A percentile compares a stretch with the other conserved stretches of the same genome.
phyloP scores from a whole-genome alignment of 2,329 filamentous ascomycete genomes.

The Pseudogymnoascus sp. region DNA sequence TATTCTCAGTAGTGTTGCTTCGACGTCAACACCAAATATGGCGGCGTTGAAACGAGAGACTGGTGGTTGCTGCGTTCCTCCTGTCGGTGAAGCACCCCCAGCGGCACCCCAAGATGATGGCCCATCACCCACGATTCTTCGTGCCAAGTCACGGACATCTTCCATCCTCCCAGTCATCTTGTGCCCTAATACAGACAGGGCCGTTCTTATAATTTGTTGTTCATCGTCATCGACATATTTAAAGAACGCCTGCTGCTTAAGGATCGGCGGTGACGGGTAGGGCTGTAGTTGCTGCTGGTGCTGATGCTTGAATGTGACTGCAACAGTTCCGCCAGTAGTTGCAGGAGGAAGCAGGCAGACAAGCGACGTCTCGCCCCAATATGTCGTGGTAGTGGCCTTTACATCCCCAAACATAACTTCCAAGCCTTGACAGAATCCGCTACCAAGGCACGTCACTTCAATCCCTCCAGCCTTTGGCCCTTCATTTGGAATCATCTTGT shows the following conservation, averaged over 20 bases:
- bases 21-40: conserved; percentile 27
- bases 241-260: conserved; percentile 49
- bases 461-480: conserved; percentile 76
- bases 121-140: conserved; percentile 47
- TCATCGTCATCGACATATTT: conserved; percentile 67
- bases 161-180: conserved; percentile 57
- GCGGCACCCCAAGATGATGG: conserved; percentile 37
- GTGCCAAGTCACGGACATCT: conserved; percentile 52
- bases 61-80: conserved; percentile 37
- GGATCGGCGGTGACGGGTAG: conserved; percentile 34
- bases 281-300: conserved; percentile 35
- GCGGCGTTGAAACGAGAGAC: conserved; percentile 33
- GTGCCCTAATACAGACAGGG: conserved; percentile 53
- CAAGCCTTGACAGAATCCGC: conserved; percentile 67
- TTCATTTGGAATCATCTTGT: conserved; percentile 75
- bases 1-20: conserved; percentile 51
- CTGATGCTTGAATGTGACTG: conserved; percentile 50
- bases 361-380: conserved; percentile 53
- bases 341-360: conserved; percentile 55
- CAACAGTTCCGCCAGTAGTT: conserved; percentile 46
- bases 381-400: conserved; percentile 53
- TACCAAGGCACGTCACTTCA: conserved; percentile 78
- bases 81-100: conserved; percentile 33
- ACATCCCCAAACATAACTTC: conserved; percentile 78
- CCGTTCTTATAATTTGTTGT: conserved; percentile 58